A percentile compares a stretch with the other conserved stretches of the same genome.
Evolutionary conservation across 352 stramenopile genomes (phyloP).

Genomic region (Aphanomyces astaci): DNA sequence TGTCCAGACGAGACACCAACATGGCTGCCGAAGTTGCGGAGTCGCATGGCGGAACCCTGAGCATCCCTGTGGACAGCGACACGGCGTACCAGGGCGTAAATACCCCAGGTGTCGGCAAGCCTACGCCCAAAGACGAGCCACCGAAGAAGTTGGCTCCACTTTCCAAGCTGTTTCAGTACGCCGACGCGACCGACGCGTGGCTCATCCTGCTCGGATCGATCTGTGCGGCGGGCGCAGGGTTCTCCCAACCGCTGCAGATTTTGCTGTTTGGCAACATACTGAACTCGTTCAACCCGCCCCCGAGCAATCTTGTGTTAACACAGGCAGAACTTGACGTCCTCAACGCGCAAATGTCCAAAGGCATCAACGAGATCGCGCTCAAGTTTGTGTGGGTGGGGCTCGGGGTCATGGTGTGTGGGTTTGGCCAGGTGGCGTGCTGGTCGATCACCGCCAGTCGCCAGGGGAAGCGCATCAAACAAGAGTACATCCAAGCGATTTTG

Average conservation of each 20-base stretch:
- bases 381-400: constrained; percentile 53
- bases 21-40: background rate
- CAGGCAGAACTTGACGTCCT: background rate
- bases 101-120: constrained; percentile 2
- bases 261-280: constrained; percentile 27
- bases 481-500: constrained; percentile 24
- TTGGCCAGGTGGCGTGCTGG: constrained; percentile 53
- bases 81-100: background rate
- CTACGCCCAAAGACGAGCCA: background rate
- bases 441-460: constrained; percentile 23
- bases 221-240: constrained; percentile 13
- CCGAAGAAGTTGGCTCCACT: constrained; percentile 25
- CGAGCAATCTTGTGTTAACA: constrained; percentile 17
- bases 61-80: background rate
- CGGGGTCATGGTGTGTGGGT: constrained; percentile 41
- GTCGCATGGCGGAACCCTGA: background rate
- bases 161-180: constrained; percentile 14
- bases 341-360: constrained; percentile 9
- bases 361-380: constrained; percentile 31
- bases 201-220: constrained; percentile 11
- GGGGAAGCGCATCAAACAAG: constrained; percentile 22
- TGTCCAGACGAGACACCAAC: no score
- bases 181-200: background rate
- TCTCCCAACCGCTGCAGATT: constrained; percentile 22
- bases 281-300: constrained; percentile 26